These are phyloP conservation scores for Xylaria scruposa DNA, from an alignment of 495 filamentous ascomycete species.

Conservation along the genomic window DNA sequence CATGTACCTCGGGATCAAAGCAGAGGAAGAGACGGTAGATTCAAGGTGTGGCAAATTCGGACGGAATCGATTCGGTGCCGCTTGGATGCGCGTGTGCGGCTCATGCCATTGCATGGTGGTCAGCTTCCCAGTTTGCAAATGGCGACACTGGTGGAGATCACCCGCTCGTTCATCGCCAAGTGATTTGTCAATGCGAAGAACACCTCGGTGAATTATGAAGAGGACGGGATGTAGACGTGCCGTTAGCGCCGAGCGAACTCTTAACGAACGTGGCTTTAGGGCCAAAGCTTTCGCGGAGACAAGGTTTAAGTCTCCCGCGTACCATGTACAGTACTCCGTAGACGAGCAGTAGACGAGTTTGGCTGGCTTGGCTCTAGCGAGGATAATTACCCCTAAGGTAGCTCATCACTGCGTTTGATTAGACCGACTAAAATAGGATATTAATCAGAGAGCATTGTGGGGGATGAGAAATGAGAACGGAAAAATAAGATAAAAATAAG, in stretches of 20 bases:
- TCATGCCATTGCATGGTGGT: not conserved
- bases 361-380: not conserved
- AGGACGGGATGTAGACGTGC: conserved; percentile 9
- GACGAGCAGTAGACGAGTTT: not conserved
- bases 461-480: too few relatives aligned
- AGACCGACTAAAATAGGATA: not conserved
- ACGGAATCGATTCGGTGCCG: not conserved
- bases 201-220: not conserved
- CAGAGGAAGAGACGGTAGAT: conserved; percentile 2
- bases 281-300: not conserved
- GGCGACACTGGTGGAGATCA: not conserved
- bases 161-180: not conserved
- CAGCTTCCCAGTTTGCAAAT: conserved; percentile 12
- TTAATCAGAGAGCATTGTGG: not conserved
- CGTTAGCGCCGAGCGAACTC: not conserved
- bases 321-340: too few relatives aligned
- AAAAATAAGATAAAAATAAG: too few relatives aligned
- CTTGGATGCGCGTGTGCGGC: conserved; percentile 9
- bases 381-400: not conserved
- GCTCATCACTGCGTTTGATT: not conserved
- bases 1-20: not conserved
- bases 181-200: conserved; percentile 17
- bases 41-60: conserved; percentile 8
- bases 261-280: not conserved
- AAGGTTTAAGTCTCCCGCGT: not conserved